Base-by-base conservation (phyloP, 805 yeast species). In the Lachancea quebecensis region DNA sequence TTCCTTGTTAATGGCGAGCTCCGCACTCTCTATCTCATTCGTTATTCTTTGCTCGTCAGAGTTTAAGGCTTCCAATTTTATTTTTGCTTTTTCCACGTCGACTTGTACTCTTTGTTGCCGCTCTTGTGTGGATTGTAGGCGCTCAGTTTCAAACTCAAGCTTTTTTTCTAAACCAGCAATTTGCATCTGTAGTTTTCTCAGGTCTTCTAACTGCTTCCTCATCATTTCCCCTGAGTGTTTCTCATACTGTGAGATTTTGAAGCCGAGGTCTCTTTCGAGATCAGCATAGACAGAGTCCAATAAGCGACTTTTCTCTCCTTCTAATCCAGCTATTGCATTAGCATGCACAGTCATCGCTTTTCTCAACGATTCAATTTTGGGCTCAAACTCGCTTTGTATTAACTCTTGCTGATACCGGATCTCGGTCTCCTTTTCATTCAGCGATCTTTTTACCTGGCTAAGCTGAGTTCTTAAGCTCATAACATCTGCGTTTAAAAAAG, bases 241-340 rank as follows among this genome's bases (percentile, higher is more conserved):
- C 59, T 89, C 96, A 59, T 84, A 89, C 30, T 82, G 88, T 39
- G 73, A 69, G 34, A 88, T 78, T 7, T 66, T 59, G 53, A 87
- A 78, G 0, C 79, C 78, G 42, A 81, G 65, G 45, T 64, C 69
- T 1, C 57, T 44, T 46, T 90, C 82, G 57, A 89, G 85, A 0
- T 62, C 72, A 9, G 58, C 39, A 57, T 79, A 85, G 3, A 80
- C 63, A 3, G 60, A 58, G 2, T 63, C 51, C 50, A 79, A 81
- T 7, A 80, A 49, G 2, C 49, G 45, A 3, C 64, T 57, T 27
- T 69, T 65, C 27, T 61, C 56, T 0, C 39, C 35, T 18, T 64
- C 65, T 12, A 64, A 52, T 0, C 55, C 50, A 1, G 52, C 41
- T 12, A 72, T 60, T 15, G 65, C 55, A 0, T 49, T 40, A 2